phyloP scores from a whole-genome alignment of 495 filamentous ascomycete species.

The Penicillium paradoxum region DNA sequence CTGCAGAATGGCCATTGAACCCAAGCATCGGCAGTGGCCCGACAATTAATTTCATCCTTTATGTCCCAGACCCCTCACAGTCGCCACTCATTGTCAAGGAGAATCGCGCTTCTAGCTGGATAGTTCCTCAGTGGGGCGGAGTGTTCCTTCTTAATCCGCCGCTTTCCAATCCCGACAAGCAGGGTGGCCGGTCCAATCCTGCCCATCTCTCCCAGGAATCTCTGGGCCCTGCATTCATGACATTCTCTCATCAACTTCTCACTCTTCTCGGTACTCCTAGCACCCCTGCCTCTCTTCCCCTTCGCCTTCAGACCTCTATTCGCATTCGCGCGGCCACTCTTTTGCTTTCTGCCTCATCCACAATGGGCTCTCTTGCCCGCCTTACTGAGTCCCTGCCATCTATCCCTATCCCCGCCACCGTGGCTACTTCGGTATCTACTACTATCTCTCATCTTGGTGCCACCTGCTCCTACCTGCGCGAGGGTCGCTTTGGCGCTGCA shows the following conservation, averaged over 20 bases:
- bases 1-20: conserved; percentile 93
- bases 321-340: conserved; percentile 82
- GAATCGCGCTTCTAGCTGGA: conserved; percentile 77
- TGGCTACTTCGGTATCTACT: conserved; percentile 76
- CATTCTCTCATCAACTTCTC: conserved; percentile 88
- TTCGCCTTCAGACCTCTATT: conserved; percentile 77
- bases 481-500: conserved; percentile 60
- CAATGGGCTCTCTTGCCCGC: conserved; percentile 85
- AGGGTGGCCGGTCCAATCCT: conserved; percentile 24
- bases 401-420: conserved; percentile 82
- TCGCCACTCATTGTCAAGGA: conserved; percentile 63
- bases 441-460: conserved; percentile 71
- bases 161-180: conserved; percentile 23
- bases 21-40: conserved; percentile 91
- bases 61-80: conserved; percentile 59
- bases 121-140: conserved; percentile 96
- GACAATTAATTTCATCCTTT: conserved; percentile 93
- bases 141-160: conserved; percentile 73
- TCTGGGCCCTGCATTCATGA: conserved; percentile 74
- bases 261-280: conserved; percentile 83
- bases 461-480: conserved; percentile 68
- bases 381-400: conserved; percentile 79
- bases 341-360: conserved; percentile 84
- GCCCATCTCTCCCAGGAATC: conserved; percentile 50
- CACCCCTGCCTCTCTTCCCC: conserved; percentile 70